Percentiles rank a stretch among this genome's conserved stretches.
These are phyloP conservation scores for Solanum chiquidenum DNA, from an alignment of 257 asterid species.

Conservation along the genomic window DNA sequence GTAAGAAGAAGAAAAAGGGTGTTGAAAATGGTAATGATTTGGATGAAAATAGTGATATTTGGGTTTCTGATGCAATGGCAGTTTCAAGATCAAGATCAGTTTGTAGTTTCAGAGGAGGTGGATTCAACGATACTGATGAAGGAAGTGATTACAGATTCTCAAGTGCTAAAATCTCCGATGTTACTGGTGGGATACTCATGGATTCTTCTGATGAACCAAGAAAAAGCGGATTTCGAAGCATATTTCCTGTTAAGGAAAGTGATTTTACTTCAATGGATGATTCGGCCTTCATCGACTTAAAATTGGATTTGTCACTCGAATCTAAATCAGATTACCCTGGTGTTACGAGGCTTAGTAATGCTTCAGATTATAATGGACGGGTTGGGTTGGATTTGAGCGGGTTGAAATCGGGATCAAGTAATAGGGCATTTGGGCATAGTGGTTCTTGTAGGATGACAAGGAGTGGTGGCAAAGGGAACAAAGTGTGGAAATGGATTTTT, in stretches of 20 bases:
- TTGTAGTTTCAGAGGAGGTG: constrained; percentile 66
- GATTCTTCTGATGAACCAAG: constrained; percentile 25
- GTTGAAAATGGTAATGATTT: constrained; percentile 2
- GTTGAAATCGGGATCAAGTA: background rate
- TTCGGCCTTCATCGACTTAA: constrained; percentile 72
- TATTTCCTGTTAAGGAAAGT: constrained; percentile 67
- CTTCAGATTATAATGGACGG: constrained; percentile 23
- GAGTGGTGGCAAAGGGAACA: constrained; percentile 26
- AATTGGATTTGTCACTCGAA: constrained; percentile 52
- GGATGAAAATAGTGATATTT: constrained; percentile 43
- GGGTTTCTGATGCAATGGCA: constrained; percentile 11
- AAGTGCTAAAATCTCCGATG: constrained; percentile 88
- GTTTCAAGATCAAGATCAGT: constrained; percentile 81
- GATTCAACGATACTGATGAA: constrained; percentile 21
- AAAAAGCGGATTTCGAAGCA: constrained; percentile 15
- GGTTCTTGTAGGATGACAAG: constrained; percentile 38
- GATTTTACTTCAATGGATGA: constrained; percentile 74
- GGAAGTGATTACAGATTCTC: constrained; percentile 46
- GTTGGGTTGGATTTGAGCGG: background rate
- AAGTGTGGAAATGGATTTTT: constrained; percentile 86
- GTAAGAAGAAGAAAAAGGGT: constrained; percentile 36
- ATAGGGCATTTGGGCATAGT: background rate
- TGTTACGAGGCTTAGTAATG: constrained; percentile 16
- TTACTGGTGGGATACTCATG: constrained; percentile 46
- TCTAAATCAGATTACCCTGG: constrained; percentile 15